These are phyloP conservation scores for Fusarium tuaranense DNA, from an alignment of 2,329 filamentous ascomycete genomes.

Conservation along the genomic window DNA sequence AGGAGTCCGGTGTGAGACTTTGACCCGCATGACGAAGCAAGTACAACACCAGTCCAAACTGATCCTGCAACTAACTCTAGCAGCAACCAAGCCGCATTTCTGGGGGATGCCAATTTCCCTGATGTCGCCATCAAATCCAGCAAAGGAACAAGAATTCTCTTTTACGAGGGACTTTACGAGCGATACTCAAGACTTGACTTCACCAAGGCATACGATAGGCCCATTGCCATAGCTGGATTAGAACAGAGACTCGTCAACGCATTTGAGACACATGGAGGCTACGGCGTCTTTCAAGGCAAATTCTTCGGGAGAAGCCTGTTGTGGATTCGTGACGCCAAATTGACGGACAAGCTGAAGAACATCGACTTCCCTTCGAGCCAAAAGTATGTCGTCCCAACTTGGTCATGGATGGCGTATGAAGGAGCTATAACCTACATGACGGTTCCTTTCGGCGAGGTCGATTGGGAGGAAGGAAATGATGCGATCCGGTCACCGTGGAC, in stretches of 20 bases:
- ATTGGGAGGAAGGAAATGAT: constrained; percentile 13
- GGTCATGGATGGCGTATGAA: constrained; percentile 53
- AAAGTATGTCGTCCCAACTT: constrained; percentile 38
- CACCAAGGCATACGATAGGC: constrained; percentile 22
- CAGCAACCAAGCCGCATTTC: constrained; percentile 24
- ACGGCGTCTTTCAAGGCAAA: constrained; percentile 28
- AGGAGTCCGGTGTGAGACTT: constrained; percentile 29
- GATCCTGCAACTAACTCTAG: no score
- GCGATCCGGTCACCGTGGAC: constrained; percentile 23
- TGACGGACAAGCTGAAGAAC: background rate
- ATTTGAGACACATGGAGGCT: constrained; percentile 29
- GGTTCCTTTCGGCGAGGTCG: constrained; percentile 29
- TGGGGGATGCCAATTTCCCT: constrained; percentile 38
- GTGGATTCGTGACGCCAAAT: constrained; percentile 20
- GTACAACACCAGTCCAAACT: no score
- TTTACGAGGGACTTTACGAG: constrained; percentile 32
- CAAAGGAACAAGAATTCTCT: constrained; percentile 25
- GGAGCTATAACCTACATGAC: constrained; percentile 47
- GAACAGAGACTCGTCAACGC: constrained; percentile 24
- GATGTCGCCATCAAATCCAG: background rate
- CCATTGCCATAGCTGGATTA: constrained; percentile 34
- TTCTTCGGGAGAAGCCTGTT: constrained; percentile 30
- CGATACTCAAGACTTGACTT: constrained; percentile 31
- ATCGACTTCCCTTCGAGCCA: constrained; percentile 10
- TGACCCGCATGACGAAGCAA: constrained; percentile 29